Percentiles rank a stretch among this genome's conserved stretches.
Evolutionary conservation across 495 filamentous ascomycete species (phyloP).

Genomic region (Daldinia childiae): DNA sequence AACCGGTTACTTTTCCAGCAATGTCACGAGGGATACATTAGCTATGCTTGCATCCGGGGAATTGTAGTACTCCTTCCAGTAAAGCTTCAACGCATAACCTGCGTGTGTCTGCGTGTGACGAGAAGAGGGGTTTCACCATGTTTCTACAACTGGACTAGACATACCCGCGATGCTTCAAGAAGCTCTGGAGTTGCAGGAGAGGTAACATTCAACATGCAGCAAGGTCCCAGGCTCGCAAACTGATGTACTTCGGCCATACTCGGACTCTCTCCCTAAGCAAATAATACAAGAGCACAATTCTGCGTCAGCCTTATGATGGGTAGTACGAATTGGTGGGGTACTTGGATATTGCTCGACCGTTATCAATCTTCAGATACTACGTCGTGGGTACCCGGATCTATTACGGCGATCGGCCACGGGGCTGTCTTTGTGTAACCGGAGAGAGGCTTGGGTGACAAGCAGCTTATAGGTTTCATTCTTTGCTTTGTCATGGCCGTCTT

Average conservation of each 20-base stretch:
- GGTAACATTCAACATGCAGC: conserved; percentile 29
- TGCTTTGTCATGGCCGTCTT: background rate
- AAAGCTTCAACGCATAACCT: conserved; percentile 13
- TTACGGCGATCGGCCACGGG: conserved; percentile 20
- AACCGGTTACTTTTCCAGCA: conserved; percentile 12
- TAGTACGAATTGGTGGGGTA: conserved; percentile 20
- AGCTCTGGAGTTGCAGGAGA: conserved; percentile 4
- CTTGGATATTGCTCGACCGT: conserved; percentile 7
- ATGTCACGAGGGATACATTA: conserved; percentile 32
- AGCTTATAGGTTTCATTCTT: conserved; percentile 12
- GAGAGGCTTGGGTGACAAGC: conserved; percentile 8
- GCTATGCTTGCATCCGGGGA: conserved; percentile 18
- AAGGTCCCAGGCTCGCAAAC: conserved; percentile 9
- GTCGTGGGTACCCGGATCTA: conserved; percentile 19
- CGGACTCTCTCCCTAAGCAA: conserved; percentile 24
- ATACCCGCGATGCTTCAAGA: conserved; percentile 5
- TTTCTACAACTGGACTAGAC: conserved; percentile 17
- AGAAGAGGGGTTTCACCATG: conserved; percentile 1
- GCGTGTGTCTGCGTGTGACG: conserved; percentile 16
- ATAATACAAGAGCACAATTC: conserved; percentile 5
- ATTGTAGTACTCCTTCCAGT: conserved; percentile 14
- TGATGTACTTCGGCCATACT: conserved; percentile 34
- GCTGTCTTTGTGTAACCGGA: conserved; percentile 16
- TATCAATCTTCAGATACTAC: conserved; percentile 22
- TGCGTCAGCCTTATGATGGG: conserved; percentile 39